Percentiles rank a stretch among this genome's conserved stretches.
Evolutionary conservation across 345 rosid species (phyloP).

Genomic region (Arabis hirsuta): DNA sequence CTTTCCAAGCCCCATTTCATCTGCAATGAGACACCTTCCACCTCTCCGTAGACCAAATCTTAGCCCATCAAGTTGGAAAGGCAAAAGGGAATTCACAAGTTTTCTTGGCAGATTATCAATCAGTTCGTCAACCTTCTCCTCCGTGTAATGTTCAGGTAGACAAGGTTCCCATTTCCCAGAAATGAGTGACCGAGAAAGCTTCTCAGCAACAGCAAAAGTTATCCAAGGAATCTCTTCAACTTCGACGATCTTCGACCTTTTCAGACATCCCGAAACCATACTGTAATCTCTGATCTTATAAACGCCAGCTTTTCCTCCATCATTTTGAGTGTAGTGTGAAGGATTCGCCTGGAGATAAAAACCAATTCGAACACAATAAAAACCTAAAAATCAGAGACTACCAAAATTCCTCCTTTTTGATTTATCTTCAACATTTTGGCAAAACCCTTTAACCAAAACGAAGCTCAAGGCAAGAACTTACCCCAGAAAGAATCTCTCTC

Average conservation of each 20-base stretch:
- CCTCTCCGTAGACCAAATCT: constrained; percentile 84
- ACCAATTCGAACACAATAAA: constrained; percentile 10
- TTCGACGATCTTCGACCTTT: constrained; percentile 57
- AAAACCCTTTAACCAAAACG: constrained; percentile 3
- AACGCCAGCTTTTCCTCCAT: constrained; percentile 80
- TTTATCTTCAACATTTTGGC: constrained; percentile 13
- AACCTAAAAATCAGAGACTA: not conserved
- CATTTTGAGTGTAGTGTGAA: constrained; percentile 77
- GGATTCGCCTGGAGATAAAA: constrained; percentile 55
- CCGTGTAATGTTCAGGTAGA: constrained; percentile 74
- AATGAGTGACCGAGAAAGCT: constrained; percentile 58
- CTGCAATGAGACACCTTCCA: constrained; percentile 93
- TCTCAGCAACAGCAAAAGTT: constrained; percentile 73
- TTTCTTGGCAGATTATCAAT: constrained; percentile 63
- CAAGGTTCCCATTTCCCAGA: constrained; percentile 75
- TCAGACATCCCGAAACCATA: constrained; percentile 63
- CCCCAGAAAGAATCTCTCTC: constrained; percentile 56
- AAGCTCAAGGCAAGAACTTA: constrained; percentile 41
- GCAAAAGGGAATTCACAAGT: constrained; percentile 64
- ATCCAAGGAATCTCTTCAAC: constrained; percentile 79
- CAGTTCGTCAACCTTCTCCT: constrained; percentile 66
- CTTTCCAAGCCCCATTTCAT: constrained; percentile 99
- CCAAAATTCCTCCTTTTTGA: not conserved
- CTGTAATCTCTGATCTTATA: constrained; percentile 73
- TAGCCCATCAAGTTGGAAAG: constrained; percentile 89